A percentile compares a stretch with the other conserved stretches of the same genome.
Conservation (phyloP, 805 yeast species). For the Debaryomyces hansenii region DNA sequence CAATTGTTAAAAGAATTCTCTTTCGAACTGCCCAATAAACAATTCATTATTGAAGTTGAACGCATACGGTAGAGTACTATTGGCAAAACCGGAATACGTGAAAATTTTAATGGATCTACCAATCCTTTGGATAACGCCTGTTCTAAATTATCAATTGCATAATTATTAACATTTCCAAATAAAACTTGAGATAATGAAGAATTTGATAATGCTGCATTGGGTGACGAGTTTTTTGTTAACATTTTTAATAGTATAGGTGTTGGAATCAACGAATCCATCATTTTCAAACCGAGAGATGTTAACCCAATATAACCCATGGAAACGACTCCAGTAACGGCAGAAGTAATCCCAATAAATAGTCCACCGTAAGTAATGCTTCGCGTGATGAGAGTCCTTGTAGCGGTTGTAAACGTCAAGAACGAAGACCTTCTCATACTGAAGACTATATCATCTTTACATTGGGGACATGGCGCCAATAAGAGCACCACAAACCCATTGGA, state of each 20-base stretch:
- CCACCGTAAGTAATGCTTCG: slow-evolving; percentile 29
- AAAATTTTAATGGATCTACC: slow-evolving; percentile 36
- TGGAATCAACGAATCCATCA: slow-evolving; percentile 38
- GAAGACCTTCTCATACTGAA: slow-evolving; percentile 32
- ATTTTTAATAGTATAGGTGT: slow-evolving; percentile 29
- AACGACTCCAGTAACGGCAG: slow-evolving; percentile 40
- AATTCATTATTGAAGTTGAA: slow-evolving; percentile 26
- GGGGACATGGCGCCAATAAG: slow-evolving; percentile 38
- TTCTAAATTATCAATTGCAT: slow-evolving; percentile 26
- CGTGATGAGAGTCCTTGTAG: slow-evolving; percentile 15
- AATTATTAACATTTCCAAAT: slow-evolving; percentile 10
- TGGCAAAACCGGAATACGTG: slow-evolving; percentile 40
- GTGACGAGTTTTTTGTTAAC: slow-evolving; percentile 13
- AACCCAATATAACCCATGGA: slow-evolving; percentile 41
- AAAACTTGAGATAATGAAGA: slow-evolving; percentile 9
- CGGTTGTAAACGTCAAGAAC: slow-evolving; percentile 19
- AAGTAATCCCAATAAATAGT: slow-evolving; percentile 33
- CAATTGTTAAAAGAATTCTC: slow-evolving; percentile 16
- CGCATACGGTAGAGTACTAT: slow-evolving; percentile 39
- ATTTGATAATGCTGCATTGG: slow-evolving; percentile 1
- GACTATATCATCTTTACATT: slow-evolving; percentile 35
- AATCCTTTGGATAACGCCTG: slow-evolving; percentile 29
- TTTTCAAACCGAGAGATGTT: slow-evolving; percentile 36
- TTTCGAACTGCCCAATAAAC: slow-evolving; percentile 20
- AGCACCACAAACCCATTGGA: slow-evolving; percentile 9